These are phyloP conservation scores for Dipteronia dyeriana DNA, from an alignment of 345 rosid species.

Conservation along the genomic window DNA sequence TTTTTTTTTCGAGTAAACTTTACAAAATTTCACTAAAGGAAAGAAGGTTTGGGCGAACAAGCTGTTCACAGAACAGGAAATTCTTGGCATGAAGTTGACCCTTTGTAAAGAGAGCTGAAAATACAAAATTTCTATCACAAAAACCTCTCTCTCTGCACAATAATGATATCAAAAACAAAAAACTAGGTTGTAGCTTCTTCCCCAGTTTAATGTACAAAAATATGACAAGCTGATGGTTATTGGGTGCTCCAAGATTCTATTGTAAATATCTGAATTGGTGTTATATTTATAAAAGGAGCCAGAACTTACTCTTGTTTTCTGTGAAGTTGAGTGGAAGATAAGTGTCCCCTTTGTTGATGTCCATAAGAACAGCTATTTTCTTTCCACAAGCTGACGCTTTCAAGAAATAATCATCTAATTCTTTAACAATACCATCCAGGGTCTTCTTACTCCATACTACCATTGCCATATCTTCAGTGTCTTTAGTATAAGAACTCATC, in stretches of 20 bases:
- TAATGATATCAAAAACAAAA: too few relatives aligned
- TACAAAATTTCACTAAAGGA: neutral
- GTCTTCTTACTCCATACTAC: constrained; percentile 52
- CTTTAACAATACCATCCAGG: constrained; percentile 67
- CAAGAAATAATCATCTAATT: constrained; percentile 87
- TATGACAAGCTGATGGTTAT: neutral
- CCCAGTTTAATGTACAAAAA: neutral
- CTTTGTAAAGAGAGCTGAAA: neutral
- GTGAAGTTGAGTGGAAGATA: constrained; percentile 47
- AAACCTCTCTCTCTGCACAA: neutral
- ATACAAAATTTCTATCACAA: neutral
- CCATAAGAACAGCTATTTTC: constrained; percentile 73
- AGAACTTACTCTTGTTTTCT: constrained; percentile 65
- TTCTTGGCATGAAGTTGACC: neutral
- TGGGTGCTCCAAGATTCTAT: neutral
- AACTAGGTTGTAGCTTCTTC: neutral
- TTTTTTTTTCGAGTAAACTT: neutral
- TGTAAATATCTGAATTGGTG: neutral
- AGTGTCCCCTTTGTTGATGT: constrained; percentile 51
- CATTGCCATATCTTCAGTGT: constrained; percentile 39
- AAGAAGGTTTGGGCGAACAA: neutral
- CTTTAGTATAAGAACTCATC: constrained; percentile 57
- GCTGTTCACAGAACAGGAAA: neutral
- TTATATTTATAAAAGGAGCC: neutral
- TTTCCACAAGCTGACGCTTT: constrained; percentile 76